Evolutionary conservation across 345 rosid species (phyloP), one percentile per base, ranked within the genome.

Genomic region (Pistacia atlantica): DNA sequence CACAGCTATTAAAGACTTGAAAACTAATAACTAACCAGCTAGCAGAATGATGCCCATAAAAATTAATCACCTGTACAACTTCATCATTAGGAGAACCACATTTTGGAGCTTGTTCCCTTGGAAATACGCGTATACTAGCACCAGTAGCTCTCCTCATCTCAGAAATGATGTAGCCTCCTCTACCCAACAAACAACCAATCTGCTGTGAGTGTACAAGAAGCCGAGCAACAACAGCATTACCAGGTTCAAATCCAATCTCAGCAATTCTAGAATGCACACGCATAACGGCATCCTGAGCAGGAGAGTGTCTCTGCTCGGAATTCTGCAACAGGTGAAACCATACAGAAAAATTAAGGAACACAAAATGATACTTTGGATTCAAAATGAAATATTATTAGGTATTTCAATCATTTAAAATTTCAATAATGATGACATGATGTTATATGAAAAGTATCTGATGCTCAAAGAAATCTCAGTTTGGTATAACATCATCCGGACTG

Each of bases 81-180:
- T 90, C 93, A 59, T 90, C 94, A 83, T 87, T 86, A 18, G 83
- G 84, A 51, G 83, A 64, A 11, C 86, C 93, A 81, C 71, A 79
- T 76, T 85, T 90, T 11, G 87, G 82, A 64, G 84, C 85, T 73
- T 88, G 90, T 64, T 92, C 97, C 83, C 82, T 89, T 3, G 88
- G 83, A 80, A 87, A 86, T 75, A 92, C 83, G 1, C 91, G 88
- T 78, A 92, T 90, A 69, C 84, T 80, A 11, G 95, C 89, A 74
- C 92, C 92, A 65, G 97, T 92, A 35, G 88, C 87, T 84, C 92
- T 89, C 82, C 94, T 87, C 87, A 90, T 89, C 76, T 92, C 97
- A 84, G 76, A 82, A 67, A 92, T 83, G 4, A 87, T 78, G 60
- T 86, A 87, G 74, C 97, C 95, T 35, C 92, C 91, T 85, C 90